These are phyloP conservation scores for Podaxis sp. DNA, from an alignment of 768 basidiomycete genomes.

Conservation along the genomic window DNA sequence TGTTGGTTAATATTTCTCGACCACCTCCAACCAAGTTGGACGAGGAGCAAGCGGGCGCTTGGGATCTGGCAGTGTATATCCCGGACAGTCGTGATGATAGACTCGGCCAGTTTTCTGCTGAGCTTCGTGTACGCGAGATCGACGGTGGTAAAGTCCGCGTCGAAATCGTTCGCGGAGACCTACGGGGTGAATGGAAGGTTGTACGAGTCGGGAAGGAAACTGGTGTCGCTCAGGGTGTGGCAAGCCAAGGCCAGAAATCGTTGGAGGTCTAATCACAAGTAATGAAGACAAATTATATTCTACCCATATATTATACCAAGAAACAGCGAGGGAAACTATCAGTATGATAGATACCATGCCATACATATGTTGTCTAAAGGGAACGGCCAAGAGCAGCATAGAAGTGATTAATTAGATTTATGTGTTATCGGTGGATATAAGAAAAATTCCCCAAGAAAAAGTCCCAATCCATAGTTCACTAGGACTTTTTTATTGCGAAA, in stretches of 20 bases:
- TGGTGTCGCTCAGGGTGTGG: neutral
- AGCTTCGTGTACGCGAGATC: neutral
- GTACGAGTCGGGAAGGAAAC: neutral
- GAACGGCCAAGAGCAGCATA: neutral
- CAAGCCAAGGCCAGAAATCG: neutral
- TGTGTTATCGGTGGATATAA: neutral
- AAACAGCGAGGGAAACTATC: neutral
- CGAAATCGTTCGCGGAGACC: neutral
- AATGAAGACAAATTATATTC: neutral
- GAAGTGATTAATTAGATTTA: neutral
- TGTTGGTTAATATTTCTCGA: constrained; percentile 5
- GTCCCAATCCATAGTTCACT: neutral
- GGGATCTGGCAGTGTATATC: neutral
- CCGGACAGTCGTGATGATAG: constrained; percentile 8
- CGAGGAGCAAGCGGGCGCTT: neutral
- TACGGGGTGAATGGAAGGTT: constrained; percentile 4
- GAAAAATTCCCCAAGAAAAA: neutral
- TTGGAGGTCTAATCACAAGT: neutral
- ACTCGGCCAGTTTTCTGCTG: neutral
- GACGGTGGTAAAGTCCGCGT: neutral
- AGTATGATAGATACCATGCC: neutral
- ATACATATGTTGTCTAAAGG: neutral
- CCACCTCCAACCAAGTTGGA: neutral
- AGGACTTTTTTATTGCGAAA: neutral
- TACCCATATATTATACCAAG: neutral